Evolutionary conservation across 1,139 yeast species (phyloP), one percentile per base, ranked within the genome.

Genomic region (Debaryomyces robertsiae): DNA sequence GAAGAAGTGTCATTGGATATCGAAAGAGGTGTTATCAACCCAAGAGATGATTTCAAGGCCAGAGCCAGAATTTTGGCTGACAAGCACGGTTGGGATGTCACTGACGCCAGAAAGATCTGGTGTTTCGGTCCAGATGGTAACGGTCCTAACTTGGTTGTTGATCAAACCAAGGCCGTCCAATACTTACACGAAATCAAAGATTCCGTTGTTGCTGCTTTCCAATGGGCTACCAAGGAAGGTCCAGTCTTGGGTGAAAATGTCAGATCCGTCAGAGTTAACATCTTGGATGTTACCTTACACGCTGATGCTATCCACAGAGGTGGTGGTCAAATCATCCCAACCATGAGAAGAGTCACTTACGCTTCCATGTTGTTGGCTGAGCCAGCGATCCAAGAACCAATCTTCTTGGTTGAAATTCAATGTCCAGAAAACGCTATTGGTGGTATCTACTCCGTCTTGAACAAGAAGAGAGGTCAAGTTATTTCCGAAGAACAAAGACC

Each of bases 221-320:
- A 93, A 82, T 93, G 98, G 97, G 98, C 98, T 77, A 81, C 98
- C 70, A 91, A 88, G 83, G 98, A 94, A 77, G 98, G 98, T 83
- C 98, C 98, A 70, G 78, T 93, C 71, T 81, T 93, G 67, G 96
- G 95, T 80, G 98, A 93, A 82, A 79, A 76, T 74, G 77, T 88
- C 79, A 91, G 98, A 84, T 86, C 95, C 65, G 82, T 90, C 67
- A 89, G 98, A 81, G 79, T 89, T 75, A 93, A 93, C 95, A 86
- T 93, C 69, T 83, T 93, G 79, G 98, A 93, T 85, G 98, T 93
- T 69, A 91, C 97, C 62, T 83, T 93, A 76, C 98, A 93, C 78
- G 96, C 98, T 72, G 98, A 93, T 87, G 96, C 98, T 76, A 93
- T 93, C 79, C 98, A 93, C 88, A 90, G 98, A 87, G 98, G 98